Evolutionary conservation across 768 basidiomycete genomes (phyloP).

Genomic region (Nidula microcarpa): DNA sequence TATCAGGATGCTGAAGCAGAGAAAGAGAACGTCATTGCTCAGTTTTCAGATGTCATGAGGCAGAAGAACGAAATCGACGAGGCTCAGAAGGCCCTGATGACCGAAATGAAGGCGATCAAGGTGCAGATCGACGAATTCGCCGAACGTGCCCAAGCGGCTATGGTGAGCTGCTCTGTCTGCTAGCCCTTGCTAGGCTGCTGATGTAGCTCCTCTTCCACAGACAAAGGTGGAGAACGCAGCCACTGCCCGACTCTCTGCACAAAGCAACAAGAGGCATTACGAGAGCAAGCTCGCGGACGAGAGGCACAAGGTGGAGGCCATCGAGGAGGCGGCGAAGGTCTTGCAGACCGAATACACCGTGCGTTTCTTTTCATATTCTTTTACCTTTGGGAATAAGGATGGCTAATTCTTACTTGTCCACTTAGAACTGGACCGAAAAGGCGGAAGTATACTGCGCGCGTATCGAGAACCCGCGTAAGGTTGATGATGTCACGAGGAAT

Average conservation of each 20-base stretch:
- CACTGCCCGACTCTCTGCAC: constrained; percentile 44
- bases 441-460: constrained; percentile 62
- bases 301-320: constrained; percentile 35
- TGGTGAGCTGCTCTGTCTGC: constrained; percentile 31
- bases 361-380: constrained; percentile 9
- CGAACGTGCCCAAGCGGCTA: constrained; percentile 33
- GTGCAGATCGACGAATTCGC: constrained; percentile 49
- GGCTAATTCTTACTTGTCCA: neutral
- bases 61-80: constrained; percentile 47
- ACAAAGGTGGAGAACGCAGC: constrained; percentile 45
- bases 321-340: constrained; percentile 43
- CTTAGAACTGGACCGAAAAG: constrained; percentile 59
- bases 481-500: constrained; percentile 52
- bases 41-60: constrained; percentile 42
- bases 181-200: neutral
- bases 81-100: constrained; percentile 37
- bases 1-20: constrained; percentile 54
- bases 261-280: constrained; percentile 45
- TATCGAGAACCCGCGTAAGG: constrained; percentile 54
- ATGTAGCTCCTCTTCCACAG: constrained; percentile 27
- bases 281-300: constrained; percentile 51
- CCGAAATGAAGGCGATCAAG: constrained; percentile 43
- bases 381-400: neutral
- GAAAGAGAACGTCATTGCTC: constrained; percentile 40
- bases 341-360: constrained; percentile 66